phyloP scores from a whole-genome alignment of 306 rosid species.

The Urtica urens region DNA sequence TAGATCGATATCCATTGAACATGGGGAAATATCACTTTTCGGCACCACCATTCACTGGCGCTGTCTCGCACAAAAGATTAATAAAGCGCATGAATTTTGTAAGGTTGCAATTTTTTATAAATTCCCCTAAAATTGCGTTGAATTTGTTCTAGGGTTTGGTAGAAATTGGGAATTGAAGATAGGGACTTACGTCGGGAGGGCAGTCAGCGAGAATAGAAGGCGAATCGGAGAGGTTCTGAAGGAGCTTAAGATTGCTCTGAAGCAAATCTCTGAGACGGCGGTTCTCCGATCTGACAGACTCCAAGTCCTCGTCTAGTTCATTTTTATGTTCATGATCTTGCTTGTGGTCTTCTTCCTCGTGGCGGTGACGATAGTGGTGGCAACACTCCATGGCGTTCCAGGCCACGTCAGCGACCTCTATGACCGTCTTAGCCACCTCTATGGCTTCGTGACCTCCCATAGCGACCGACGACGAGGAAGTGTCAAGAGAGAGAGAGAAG shows the following conservation, averaged over 20 bases:
- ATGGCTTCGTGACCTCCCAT: constrained; percentile 52
- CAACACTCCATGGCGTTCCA: constrained; percentile 65
- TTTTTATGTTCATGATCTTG: constrained; percentile 1
- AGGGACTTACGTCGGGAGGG: constrained; percentile 62
- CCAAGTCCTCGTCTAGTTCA: constrained; percentile 30
- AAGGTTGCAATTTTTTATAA: not conserved
- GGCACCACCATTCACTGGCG: too few species aligned
- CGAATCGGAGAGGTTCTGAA: constrained; percentile 52
- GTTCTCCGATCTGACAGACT: constrained; percentile 62
- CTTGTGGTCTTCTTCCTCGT: not conserved
- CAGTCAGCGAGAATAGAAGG: constrained; percentile 48
- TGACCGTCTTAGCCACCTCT: constrained; percentile 77
- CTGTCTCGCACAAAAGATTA: too few species aligned
- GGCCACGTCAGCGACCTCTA: constrained; percentile 94
- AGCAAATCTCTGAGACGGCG: constrained; percentile 59
- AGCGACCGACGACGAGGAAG: not conserved
- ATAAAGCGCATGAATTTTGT: too few species aligned
- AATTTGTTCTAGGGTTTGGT: not conserved
- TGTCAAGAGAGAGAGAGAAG: not conserved
- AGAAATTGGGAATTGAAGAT: not conserved
- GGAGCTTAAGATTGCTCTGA: constrained; percentile 59
- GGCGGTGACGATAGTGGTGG: constrained; percentile 36
- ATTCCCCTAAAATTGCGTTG: not conserved
- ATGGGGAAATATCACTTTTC: not conserved
- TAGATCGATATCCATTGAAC: too few species aligned